phyloP scores from a whole-genome alignment of 345 rosid genomes.

The Stellera chamaejasme region DNA sequence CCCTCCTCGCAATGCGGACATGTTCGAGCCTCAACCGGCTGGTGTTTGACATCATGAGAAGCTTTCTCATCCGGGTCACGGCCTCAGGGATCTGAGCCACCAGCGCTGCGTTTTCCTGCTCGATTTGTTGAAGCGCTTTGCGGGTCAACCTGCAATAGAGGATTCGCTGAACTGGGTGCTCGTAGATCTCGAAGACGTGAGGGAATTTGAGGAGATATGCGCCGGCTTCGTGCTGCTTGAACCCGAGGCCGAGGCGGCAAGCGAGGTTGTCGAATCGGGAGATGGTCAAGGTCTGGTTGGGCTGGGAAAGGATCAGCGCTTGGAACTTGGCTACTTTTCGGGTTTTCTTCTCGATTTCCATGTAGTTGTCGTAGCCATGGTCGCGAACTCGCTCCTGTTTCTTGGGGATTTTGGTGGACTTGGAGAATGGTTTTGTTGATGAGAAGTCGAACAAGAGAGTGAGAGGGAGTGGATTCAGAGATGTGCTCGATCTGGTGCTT shows the following conservation, averaged over 20 bases:
- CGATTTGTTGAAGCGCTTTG: conserved; percentile 58
- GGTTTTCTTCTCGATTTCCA: conserved; percentile 85
- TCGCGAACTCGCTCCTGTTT: conserved; percentile 77
- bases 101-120: conserved; percentile 52
- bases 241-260: conserved; percentile 66
- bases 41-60: conserved; percentile 72
- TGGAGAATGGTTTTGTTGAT: conserved; percentile 35
- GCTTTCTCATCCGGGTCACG: conserved; percentile 60
- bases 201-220: conserved; percentile 80
- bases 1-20: conserved; percentile 63
- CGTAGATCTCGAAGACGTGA: conserved; percentile 72
- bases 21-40: conserved; percentile 78
- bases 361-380: conserved; percentile 91
- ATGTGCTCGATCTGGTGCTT: conserved; percentile 4
- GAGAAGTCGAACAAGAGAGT: conserved; percentile 8
- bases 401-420: conserved; percentile 75
- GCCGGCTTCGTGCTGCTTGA: conserved; percentile 70
- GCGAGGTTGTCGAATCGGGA: conserved; percentile 65
- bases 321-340: conserved; percentile 81
- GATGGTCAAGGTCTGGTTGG: conserved; percentile 47
- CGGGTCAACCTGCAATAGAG: conserved; percentile 69
- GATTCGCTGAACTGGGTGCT: conserved; percentile 86
- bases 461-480: conserved; percentile 3
- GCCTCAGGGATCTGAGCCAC: conserved; percentile 55
- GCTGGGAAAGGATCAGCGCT: conserved; percentile 58